Conservation (phyloP, 768 basidiomycete species). For the Tephrocybe sp. region DNA sequence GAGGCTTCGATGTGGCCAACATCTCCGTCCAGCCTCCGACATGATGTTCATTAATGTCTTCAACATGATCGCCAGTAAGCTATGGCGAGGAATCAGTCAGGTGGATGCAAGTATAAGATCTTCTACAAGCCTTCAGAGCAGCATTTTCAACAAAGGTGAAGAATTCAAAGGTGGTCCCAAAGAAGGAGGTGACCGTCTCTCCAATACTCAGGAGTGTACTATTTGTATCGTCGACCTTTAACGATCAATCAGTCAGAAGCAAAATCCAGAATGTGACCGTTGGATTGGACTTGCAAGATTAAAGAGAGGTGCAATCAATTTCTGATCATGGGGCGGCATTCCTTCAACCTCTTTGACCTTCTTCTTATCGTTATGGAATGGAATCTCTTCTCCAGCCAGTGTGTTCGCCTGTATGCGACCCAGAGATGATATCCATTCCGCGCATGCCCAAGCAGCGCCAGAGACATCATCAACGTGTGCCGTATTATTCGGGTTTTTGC, state of each 20-base stretch:
- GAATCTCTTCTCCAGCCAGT: slow-evolving; percentile 64
- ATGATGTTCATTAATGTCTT: slow-evolving; percentile 85
- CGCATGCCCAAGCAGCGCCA: slow-evolving; percentile 73
- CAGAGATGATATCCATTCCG: slow-evolving; percentile 66
- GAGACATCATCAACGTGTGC: slow-evolving; percentile 78
- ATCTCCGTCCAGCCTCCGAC: slow-evolving; percentile 82
- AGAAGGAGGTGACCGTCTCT: slow-evolving; percentile 63
- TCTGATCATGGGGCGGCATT: slow-evolving; percentile 51
- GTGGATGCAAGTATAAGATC: background rate
- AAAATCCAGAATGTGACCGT: background rate
- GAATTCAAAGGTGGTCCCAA: slow-evolving; percentile 80
- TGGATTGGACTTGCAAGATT: slow-evolving; percentile 54
- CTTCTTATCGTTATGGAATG: slow-evolving; percentile 69
- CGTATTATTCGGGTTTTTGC: slow-evolving; percentile 71
- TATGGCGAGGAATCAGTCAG: slow-evolving; percentile 22
- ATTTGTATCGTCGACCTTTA: slow-evolving; percentile 74
- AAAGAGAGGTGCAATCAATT: slow-evolving; percentile 74
- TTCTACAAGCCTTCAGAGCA: slow-evolving; percentile 55
- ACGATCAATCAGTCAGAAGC: background rate
- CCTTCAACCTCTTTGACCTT: slow-evolving; percentile 64
- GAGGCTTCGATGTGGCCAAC: slow-evolving; percentile 67
- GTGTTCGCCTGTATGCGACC: slow-evolving; percentile 65
- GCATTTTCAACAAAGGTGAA: slow-evolving; percentile 69
- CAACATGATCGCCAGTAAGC: slow-evolving; percentile 70
- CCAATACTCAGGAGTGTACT: slow-evolving; percentile 67